Conservation (phyloP, 305 asterid genomes). For the Stenogyne calaminthoides region DNA sequence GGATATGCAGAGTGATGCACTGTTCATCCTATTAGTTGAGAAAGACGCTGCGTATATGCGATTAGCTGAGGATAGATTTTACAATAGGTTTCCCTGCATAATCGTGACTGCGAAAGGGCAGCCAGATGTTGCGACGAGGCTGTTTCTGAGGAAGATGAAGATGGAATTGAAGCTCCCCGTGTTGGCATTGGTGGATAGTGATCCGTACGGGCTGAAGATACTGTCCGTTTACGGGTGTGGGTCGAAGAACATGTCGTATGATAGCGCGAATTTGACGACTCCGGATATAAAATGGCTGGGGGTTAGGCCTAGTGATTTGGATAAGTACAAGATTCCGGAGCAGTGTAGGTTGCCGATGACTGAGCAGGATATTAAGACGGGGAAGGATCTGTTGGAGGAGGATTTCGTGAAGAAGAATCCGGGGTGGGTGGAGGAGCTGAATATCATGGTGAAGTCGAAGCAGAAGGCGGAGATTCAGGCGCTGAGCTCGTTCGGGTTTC, state of each 20-base stretch:
- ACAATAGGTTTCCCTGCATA: constrained; percentile 82
- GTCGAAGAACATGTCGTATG: constrained; percentile 93
- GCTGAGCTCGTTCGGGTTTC: constrained; percentile 89
- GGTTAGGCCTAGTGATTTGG: constrained; percentile 81
- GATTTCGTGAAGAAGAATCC: constrained; percentile 96
- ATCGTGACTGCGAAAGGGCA: constrained; percentile 88
- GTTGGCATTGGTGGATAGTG: constrained; percentile 81
- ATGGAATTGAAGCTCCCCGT: constrained; percentile 82
- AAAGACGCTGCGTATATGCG: constrained; percentile 92
- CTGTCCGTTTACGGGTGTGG: constrained; percentile 87
- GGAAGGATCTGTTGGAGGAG: constrained; percentile 86
- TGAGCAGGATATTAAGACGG: constrained; percentile 86
- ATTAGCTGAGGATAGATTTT: constrained; percentile 79
- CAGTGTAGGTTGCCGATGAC: constrained; percentile 92
- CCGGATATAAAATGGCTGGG: constrained; percentile 94
- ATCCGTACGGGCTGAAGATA: constrained; percentile 83
- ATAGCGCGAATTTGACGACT: constrained; percentile 78
- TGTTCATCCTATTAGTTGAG: constrained; percentile 79
- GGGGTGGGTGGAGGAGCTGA: constrained; percentile 93
- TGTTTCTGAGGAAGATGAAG: constrained; percentile 82
- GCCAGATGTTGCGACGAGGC: constrained; percentile 82
- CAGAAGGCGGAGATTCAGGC: constrained; percentile 98
- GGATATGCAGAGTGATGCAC: constrained; percentile 89
- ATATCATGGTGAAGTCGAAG: constrained; percentile 85
- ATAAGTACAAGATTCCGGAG: constrained; percentile 84